These are phyloP conservation scores for Collybia nuda DNA, from an alignment of 768 basidiomycete species.

Conservation along the genomic window DNA sequence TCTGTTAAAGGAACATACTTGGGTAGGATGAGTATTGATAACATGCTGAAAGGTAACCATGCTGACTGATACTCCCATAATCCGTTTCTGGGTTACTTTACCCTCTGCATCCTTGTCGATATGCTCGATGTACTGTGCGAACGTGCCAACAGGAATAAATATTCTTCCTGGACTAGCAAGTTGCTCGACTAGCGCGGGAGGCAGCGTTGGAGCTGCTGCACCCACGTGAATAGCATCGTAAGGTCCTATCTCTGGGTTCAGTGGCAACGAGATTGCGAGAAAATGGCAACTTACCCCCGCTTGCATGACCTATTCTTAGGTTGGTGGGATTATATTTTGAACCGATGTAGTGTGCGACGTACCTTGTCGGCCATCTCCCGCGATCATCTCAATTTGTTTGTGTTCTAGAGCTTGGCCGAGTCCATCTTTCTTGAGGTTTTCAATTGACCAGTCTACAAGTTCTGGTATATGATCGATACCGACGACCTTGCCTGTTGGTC, in stretches of 20 bases:
- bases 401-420: constrained; percentile 51
- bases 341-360: background rate
- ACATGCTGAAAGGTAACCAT: background rate
- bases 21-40: background rate
- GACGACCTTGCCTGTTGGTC: constrained; percentile 60
- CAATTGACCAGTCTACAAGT: constrained; percentile 67
- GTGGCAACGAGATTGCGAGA: background rate
- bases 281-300: constrained; percentile 24
- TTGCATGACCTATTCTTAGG: constrained; percentile 30
- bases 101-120: constrained; percentile 80
- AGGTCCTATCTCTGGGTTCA: constrained; percentile 40
- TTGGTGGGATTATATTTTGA: background rate
- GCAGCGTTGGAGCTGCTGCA: constrained; percentile 80
- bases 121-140: constrained; percentile 61
- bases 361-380: constrained; percentile 83
- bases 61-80: constrained; percentile 85
- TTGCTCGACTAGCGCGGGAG: constrained; percentile 72
- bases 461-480: constrained; percentile 91
- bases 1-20: constrained; percentile 78
- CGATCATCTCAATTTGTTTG: constrained; percentile 59
- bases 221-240: constrained; percentile 93
- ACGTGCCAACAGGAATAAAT: constrained; percentile 88
- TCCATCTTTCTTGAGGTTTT: constrained; percentile 70
- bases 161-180: constrained; percentile 75
- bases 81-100: constrained; percentile 53